Evolutionary conservation across 768 basidiomycete species (phyloP).

Genomic region (Russula abietina): DNA sequence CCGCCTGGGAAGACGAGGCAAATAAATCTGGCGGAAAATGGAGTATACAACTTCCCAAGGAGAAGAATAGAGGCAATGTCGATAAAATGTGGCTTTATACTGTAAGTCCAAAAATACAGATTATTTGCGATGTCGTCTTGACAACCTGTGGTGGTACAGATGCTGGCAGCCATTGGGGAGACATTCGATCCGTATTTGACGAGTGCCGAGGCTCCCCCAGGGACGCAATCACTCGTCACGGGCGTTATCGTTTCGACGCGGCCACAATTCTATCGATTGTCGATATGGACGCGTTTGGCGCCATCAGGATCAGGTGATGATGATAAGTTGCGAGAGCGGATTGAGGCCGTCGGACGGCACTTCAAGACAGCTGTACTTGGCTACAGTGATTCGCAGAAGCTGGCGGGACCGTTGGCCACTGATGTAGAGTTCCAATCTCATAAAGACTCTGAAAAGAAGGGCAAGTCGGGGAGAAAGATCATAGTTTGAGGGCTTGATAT

Average conservation of each 20-base stretch:
- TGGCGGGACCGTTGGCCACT: constrained; percentile 82
- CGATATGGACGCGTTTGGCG: constrained; percentile 94
- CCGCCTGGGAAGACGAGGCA: constrained; percentile 95
- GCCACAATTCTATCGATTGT: constrained; percentile 91
- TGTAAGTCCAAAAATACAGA: constrained; percentile 38
- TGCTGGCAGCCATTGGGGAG: constrained; percentile 99
- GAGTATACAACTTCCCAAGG: constrained; percentile 95
- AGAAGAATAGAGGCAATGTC: constrained; percentile 78
- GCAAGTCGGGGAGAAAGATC: constrained; percentile 76
- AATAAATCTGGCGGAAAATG: constrained; percentile 98
- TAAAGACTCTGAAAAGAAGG: constrained; percentile 94
- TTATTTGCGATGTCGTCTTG: constrained; percentile 11
- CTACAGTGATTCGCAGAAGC: constrained; percentile 62
- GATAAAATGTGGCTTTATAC: constrained; percentile 99
- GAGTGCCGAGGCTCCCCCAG: constrained; percentile 37
- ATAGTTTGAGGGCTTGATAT: constrained; percentile 42
- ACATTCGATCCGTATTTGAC: constrained; percentile 89
- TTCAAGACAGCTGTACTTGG: constrained; percentile 92
- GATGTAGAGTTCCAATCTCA: constrained; percentile 94
- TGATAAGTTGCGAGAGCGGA: constrained; percentile 64
- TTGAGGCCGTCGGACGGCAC: constrained; percentile 78
- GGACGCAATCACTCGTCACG: constrained; percentile 49
- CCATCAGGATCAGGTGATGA: constrained; percentile 45
- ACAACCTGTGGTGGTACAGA: constrained; percentile 43
- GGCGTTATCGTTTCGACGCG: constrained; percentile 94